Percentiles rank a stretch among this genome's conserved stretches.
These are phyloP conservation scores for Spiromastix sp. DNA, from an alignment of 2,329 filamentous ascomycete species.

Conservation along the genomic window DNA sequence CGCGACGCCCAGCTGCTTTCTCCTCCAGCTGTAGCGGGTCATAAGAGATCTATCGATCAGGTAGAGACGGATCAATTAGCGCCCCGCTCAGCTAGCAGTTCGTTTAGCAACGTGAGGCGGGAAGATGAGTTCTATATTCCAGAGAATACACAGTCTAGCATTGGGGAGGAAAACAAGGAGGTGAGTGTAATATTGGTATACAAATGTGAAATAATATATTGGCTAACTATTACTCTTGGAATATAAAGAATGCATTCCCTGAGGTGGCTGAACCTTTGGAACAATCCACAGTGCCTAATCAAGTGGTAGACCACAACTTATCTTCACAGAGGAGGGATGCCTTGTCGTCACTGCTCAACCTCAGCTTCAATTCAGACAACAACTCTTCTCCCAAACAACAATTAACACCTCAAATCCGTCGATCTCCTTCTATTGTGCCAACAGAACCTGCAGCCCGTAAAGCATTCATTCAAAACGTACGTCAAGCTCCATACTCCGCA, in stretches of 20 bases:
- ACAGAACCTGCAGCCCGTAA: constrained; percentile 27
- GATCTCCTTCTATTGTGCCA: constrained; percentile 16
- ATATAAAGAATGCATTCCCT: no score
- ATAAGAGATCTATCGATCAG: constrained; percentile 32
- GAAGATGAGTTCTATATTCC: constrained; percentile 15
- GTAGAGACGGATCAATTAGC: constrained; percentile 18
- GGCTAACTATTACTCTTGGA: no score
- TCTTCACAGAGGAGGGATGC: constrained; percentile 7
- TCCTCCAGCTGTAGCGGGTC: constrained; percentile 25
- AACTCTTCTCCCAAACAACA: constrained; percentile 10
- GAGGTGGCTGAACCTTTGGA: no score
- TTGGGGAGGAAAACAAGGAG: constrained; percentile 10
- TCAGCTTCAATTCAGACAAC: constrained; percentile 11
- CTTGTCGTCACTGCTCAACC: constrained; percentile 12
- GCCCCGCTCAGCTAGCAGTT: constrained; percentile 13
- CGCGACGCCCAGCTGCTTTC: constrained; percentile 13
- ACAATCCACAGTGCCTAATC: no score
- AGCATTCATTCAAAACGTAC: constrained; percentile 31
- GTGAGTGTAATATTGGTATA: constrained; percentile 10
- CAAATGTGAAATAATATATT: no score
- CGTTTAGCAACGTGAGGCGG: constrained; percentile 10
- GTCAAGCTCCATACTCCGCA: constrained; percentile 2
- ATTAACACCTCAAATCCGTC: constrained; percentile 11
- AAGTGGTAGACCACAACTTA: no score
- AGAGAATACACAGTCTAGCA: constrained; percentile 12